Base-by-base conservation (phyloP, 2,329 filamentous ascomycete species). In the Tolypocladium nubicola region DNA sequence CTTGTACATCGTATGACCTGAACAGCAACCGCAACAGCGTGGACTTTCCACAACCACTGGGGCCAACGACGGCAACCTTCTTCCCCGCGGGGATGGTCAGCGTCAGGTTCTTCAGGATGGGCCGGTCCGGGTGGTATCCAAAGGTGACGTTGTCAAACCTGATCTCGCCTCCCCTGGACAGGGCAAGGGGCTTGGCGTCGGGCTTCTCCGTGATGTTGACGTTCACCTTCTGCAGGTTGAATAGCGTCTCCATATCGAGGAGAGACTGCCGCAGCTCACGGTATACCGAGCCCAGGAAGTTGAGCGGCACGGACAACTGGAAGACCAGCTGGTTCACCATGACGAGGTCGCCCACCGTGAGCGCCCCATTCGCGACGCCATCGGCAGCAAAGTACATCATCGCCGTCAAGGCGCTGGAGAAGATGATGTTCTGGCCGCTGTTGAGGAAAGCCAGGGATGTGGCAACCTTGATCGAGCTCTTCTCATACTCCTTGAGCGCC, bases 281-380 rank as follows among this genome's bases (percentile, higher is more conserved):
- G 71, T 99, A 99, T 14, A 99, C 93, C 16, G 91, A 96, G n/a
- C 94, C 94, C 4, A 99, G 79, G 73, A 99, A 99, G 78, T 99
- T 99, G 59, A 99, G 81, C 0, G 94, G 94, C 4, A 99, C 90
- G 0, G 91, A 97, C 7, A 99, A 85, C 74, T 99, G 94, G 75
- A 99, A 99, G 59, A 99, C 92, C 21, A 99, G 85, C 76, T 97
- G 94, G 71, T 99, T 99, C 64, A 99, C 90, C 90, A 99, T 95
- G 68, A 99, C 94, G 38, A 99, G 79, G 69, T 99, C 95, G 58
- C 94, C 94, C 16, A 99, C 92, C 0, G 93, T 97, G 65, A 99
- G 75, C 7, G 79, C 76, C 16, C 93, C 93, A 3, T 76, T 79
- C 1, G 90, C 90, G 1, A 99, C 91, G 40, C 95, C 95, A 66